Percentiles rank a stretch among this genome's conserved stretches.
phyloP scores from a whole-genome alignment of 1,284 basidiomycete genomes.

The Pyrrhoderma lamaoense region DNA sequence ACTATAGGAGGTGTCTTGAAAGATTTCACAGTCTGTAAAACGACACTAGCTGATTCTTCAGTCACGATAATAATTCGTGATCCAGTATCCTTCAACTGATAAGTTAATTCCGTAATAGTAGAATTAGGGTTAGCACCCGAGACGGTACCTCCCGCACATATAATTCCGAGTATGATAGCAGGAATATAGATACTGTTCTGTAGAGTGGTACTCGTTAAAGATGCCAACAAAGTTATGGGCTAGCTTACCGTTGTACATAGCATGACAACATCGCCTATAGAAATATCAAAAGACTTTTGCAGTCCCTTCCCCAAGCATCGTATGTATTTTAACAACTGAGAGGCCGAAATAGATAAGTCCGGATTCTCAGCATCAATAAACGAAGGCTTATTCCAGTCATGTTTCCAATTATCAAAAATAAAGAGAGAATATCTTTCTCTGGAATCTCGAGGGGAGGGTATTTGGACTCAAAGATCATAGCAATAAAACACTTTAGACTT shows the following conservation, averaged over 20 bases:
- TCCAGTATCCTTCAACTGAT: constrained; percentile 18
- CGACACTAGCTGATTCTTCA: constrained; percentile 9
- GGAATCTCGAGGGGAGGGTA: constrained; percentile 12
- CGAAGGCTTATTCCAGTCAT: constrained; percentile 17
- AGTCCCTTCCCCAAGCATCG: constrained; percentile 17
- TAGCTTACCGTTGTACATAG: background rate
- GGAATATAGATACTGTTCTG: constrained; percentile 17
- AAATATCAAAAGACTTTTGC: constrained; percentile 10
- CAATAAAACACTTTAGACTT: background rate
- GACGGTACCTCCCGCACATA: constrained; percentile 19
- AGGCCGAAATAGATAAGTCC: constrained; percentile 11
- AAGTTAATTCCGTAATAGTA: constrained; percentile 14
- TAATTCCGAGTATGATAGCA: constrained; percentile 17
- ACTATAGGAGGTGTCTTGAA: constrained; percentile 15
- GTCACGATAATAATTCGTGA: constrained; percentile 18
- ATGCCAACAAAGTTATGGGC: too few relatives aligned
- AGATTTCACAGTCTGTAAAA: constrained; percentile 9
- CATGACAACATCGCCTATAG: constrained; percentile 17
- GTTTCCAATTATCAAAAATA: constrained; percentile 18
- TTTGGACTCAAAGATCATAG: constrained; percentile 3
- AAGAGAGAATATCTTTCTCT: constrained; percentile 18
- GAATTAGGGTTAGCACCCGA: constrained; percentile 18
- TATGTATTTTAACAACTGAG: constrained; percentile 11
- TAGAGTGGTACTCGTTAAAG: background rate
- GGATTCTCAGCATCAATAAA: constrained; percentile 18